Percentiles rank a stretch among this genome's conserved stretches.
These are phyloP conservation scores for Osmanthus fragrans DNA, from an alignment of 257 asterid species.

Conservation along the genomic window DNA sequence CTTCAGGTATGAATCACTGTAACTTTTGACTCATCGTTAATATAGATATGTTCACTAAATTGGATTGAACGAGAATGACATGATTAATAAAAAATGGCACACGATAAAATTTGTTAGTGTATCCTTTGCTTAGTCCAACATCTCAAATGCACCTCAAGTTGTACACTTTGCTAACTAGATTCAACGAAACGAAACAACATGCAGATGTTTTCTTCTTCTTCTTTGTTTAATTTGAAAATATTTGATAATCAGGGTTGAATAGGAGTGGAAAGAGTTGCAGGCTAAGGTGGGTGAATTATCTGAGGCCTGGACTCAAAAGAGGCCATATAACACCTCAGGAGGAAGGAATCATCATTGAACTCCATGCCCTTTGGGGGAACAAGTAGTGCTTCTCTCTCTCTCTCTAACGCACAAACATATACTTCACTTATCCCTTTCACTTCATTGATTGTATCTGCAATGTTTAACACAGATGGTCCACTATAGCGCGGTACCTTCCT, in stretches of 20 bases:
- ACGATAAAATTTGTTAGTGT: too few species aligned
- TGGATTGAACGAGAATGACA: too few species aligned
- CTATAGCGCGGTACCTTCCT: constrained; percentile 51
- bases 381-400: constrained; percentile 28
- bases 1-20: constrained; percentile 28
- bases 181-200: too few species aligned
- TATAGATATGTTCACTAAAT: too few species aligned
- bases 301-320: constrained; percentile 57
- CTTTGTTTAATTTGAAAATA: neutral
- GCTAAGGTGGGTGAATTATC: constrained; percentile 63
- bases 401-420: neutral
- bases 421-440: too few species aligned
- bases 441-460: too few species aligned
- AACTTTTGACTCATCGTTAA: too few species aligned
- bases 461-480: constrained; percentile 46
- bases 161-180: neutral
- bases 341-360: constrained; percentile 52
- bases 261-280: constrained; percentile 63
- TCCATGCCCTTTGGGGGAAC: constrained; percentile 70
- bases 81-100: too few species aligned
- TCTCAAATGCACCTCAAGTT: neutral
- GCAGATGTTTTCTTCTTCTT: neutral
- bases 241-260: constrained; percentile 36
- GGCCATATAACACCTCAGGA: constrained; percentile 56
- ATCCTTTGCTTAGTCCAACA: neutral